Base-by-base conservation (phyloP, 257 asterid genomes). In the Salvia rosmarinus region DNA sequence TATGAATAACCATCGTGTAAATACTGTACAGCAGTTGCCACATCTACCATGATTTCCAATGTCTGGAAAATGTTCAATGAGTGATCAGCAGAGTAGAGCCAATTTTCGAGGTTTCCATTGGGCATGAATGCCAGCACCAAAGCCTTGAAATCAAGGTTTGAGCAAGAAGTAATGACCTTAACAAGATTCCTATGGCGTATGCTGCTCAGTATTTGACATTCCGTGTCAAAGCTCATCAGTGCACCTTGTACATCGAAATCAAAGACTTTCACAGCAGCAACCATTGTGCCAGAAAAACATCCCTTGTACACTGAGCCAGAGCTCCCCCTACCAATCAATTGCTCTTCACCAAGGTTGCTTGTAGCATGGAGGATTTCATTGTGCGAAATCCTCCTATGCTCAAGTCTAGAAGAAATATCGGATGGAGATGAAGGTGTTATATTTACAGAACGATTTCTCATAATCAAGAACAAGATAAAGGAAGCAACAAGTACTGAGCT, bases 221-320 rank as follows among this genome's bases (percentile, higher is more conserved):
- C 66, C 16, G 66, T 59, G 28, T 60, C 6, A 47, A 60, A 60
- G 47, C 30, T 32, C 66, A 14, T n/a, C 46, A 60, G 8, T 16
- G 66, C 66, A 60, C 3, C 66, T 60, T 60, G 28, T 16, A 17
- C 66, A 60, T 60, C 47, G 34, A 35, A 34, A 60, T 60, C 25
- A 9, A n/a, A 60, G 1, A 60, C 66, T 60, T 60, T 60, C 4
- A 60, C 14, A n/a, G 47, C 66, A 16, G 3, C 16, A n/a, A n/a
- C 47, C 13, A 2, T 2, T 30, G 0, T 16, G 16, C 34, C 47
- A 16, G 44, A 34, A 60, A 60, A 60, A 8, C 14, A 34, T 60
- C 47, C 66, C 47, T 7, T 3, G 25, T 60, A 60, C 1, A 60
- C 23, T 3, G 28, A 60, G 47, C 66, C 39, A n/a, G 34, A 7